Evolutionary conservation across 1,139 yeast genomes (phyloP), one percentile per base, ranked within the genome.

Genomic region (Sugiyamaella novakii): DNA sequence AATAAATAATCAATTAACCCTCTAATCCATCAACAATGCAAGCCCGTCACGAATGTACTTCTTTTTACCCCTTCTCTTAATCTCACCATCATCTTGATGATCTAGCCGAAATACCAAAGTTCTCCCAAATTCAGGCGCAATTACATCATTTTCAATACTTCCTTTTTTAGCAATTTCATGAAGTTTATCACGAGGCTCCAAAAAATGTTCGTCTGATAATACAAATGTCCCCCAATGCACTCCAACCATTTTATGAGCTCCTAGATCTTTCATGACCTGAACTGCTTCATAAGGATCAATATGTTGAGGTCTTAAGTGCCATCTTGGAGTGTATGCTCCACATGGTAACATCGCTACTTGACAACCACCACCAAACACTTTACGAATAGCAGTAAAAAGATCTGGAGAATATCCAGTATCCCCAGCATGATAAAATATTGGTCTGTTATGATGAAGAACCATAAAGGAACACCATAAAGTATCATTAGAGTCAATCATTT

Each of bases 141-240:
- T 67, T 8, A 78, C 72, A 33, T 69, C 71, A 52, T 72, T 67
- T 1, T 57, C 56, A 7, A 66, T 62, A 8, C 54, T 46, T 17
- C 52, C 59, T 12, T 49, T 47, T 38, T 50, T 53, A 8, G 64
- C 68, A 21, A 66, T 56, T 42, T 57, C 56, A 30, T 65, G 66
- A 19, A 80, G 60, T 54, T 70, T 68, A 49, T 72, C 72, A 57
- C 84, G 81, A 1, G 98, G 98, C 64, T 91, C 97, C 37, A 87
- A 65, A 55, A 84, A 87, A 45, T 88, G 86, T 64, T 91, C 98
- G 41, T 91, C 86, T 64, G 95, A 85, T 55, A 91, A 70, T 36
- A 87, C 83, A 69, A 88, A 91, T 0, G 98, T 91, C 0, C 98
- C 98, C 95, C 96, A 91, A 66, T 91, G 98, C 27, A 91, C 87